phyloP scores from a whole-genome alignment of 2,329 filamentous ascomycete species.

The Nigrospora osmanthi region DNA sequence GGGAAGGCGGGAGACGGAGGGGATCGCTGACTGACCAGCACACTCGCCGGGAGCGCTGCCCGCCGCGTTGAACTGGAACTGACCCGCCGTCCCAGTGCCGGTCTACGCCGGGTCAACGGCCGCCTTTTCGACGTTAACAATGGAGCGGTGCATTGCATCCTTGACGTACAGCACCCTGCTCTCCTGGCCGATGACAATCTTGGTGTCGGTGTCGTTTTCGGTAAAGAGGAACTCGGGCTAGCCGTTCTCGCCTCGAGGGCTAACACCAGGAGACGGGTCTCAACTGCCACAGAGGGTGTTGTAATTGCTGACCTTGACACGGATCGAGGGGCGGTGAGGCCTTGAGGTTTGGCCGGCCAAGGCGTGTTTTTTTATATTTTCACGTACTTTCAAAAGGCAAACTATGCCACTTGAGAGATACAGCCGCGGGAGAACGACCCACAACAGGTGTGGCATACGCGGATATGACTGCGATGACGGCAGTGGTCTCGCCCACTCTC shows the following conservation, averaged over 20 bases:
- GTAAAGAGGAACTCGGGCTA: slow-evolving; percentile 83
- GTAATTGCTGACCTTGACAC: too few species aligned
- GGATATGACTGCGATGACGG: too few species aligned
- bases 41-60: slow-evolving; percentile 87
- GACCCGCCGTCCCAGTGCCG: slow-evolving; percentile 85
- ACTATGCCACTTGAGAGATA: too few species aligned
- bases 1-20: slow-evolving; percentile 15
- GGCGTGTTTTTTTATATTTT: too few species aligned
- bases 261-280: slow-evolving; percentile 85
- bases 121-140: slow-evolving; percentile 72
- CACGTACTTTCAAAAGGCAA: too few species aligned
- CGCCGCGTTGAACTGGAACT: slow-evolving; percentile 86
- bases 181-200: slow-evolving; percentile 65
- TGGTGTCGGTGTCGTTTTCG: slow-evolving; percentile 88
- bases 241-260: slow-evolving; percentile 71
- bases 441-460: too few species aligned
- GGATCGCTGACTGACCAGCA: slow-evolving; percentile 61
- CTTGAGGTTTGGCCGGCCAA: too few species aligned
- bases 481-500: too few species aligned
- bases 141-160: slow-evolving; percentile 85
- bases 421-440: too few species aligned
- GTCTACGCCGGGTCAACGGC: slow-evolving; percentile 72
- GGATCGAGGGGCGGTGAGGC: too few species aligned
- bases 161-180: slow-evolving; percentile 86
- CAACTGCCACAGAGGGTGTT: too few species aligned